phyloP scores from a whole-genome alignment of 805 yeast species.

The Yarrowia sp. region DNA sequence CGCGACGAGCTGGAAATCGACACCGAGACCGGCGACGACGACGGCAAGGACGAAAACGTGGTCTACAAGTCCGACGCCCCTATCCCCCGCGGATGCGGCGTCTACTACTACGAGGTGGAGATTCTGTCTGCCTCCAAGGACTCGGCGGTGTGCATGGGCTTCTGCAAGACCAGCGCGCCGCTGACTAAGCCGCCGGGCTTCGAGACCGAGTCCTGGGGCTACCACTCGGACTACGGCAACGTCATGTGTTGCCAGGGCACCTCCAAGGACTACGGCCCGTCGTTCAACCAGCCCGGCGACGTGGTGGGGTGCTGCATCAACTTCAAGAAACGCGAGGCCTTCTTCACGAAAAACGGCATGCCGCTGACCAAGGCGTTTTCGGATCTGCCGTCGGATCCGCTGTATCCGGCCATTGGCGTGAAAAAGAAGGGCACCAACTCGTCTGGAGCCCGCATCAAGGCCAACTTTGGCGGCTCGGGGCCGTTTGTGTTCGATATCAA shows the following conservation, averaged over 20 bases:
- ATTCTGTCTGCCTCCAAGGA: constrained; percentile 50
- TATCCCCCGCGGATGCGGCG: constrained; percentile 54
- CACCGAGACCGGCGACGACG: constrained; percentile 35
- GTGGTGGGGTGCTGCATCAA: constrained; percentile 85
- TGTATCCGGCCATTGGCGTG: constrained; percentile 61
- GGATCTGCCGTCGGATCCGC: constrained; percentile 52
- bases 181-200: constrained; percentile 57
- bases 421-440: constrained; percentile 40
- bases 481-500: constrained; percentile 69
- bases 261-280: constrained; percentile 54
- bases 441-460: constrained; percentile 54
- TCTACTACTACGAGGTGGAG: constrained; percentile 61
- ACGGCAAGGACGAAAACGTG: constrained; percentile 41
- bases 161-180: constrained; percentile 50
- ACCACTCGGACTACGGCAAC: constrained; percentile 61
- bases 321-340: constrained; percentile 65
- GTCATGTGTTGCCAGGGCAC: constrained; percentile 53
- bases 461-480: constrained; percentile 57
- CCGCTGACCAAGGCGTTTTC: constrained; percentile 62
- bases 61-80: constrained; percentile 50
- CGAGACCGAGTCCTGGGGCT: constrained; percentile 59
- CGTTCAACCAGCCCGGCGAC: constrained; percentile 62
- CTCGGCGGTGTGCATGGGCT: constrained; percentile 57
- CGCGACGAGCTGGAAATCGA: constrained; percentile 29
- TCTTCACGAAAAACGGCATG: constrained; percentile 84